Base-by-base conservation (phyloP, 2,329 filamentous ascomycete species). In the Dendryphion nanum region DNA sequence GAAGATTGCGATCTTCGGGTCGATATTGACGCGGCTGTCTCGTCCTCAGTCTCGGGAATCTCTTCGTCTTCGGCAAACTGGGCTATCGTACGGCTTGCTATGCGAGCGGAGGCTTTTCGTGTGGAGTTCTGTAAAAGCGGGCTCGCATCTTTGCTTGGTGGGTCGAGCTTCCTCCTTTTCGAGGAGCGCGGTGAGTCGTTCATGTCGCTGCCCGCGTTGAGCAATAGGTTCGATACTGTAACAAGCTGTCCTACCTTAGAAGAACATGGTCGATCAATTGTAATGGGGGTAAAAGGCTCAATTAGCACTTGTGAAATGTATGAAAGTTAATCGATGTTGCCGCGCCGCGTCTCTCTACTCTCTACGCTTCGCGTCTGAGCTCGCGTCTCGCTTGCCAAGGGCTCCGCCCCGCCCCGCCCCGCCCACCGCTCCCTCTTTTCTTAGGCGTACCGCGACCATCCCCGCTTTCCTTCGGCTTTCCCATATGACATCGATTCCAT, bases 121-220 rank as follows among this genome's bases (percentile, higher is more conserved):
- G 43, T 38, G 7, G 59, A 43, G n/a, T 40, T 37, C 33, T 53
- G 51, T 23, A 40, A 35, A 21, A 48, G 42, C 16, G 55, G 49
- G 38, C 45, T 55, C 12, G 41, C 51, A 34, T 44, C 53, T 38
- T 46, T 47, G 33, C 47, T 47, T 12, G 54, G 44, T 10, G 49
- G 53, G 30, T 64, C 58, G 40, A 66, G 51, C 47, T 61, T 66
- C 45, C 62, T 57, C 41, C 61, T 54, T 50, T 66, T 66, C 15
- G 57, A 54, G 28, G 60, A 57, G 32, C 61, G 59, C n/a, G 59
- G 58, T 26, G 59, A 56, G 26, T 55, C 58, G 44, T 59, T 56
- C 62, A 66, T 66, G 19, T 34, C 20, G 30, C 18, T n/a, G 16
- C n/a, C n/a, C n/a, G n/a, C n/a, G 7, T 20, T 26, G 16, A 7